These are phyloP conservation scores for Arthrobotrys conoides DNA, from an alignment of 2,329 filamentous ascomycete species.

Conservation along the genomic window DNA sequence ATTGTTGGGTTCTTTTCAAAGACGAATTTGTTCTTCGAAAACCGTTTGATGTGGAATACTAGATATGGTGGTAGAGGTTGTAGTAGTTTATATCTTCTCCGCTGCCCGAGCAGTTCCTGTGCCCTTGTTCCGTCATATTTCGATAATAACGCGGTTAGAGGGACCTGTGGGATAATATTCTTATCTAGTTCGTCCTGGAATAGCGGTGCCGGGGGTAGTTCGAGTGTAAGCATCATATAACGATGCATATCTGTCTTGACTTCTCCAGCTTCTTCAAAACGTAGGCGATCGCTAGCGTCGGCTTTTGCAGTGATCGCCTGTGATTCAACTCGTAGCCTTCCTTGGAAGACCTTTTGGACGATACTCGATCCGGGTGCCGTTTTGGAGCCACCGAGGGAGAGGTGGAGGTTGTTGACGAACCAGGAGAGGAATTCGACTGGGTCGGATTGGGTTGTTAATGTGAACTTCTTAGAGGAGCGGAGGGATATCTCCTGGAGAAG, in stretches of 20 bases:
- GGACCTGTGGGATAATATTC: slow-evolving; percentile 95
- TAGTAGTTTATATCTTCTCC: slow-evolving; percentile 88
- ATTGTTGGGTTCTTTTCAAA: slow-evolving; percentile 97
- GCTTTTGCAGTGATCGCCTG: slow-evolving; percentile 93
- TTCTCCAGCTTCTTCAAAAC: slow-evolving; percentile 89
- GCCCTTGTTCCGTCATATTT: slow-evolving; percentile 93
- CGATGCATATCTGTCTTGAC: slow-evolving; percentile 83
- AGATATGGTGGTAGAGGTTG: slow-evolving; percentile 93
- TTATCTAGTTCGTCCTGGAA: slow-evolving; percentile 95
- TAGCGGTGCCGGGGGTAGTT: slow-evolving; percentile 89
- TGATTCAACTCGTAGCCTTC: slow-evolving; percentile 89
- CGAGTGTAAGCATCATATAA: slow-evolving; percentile 92
- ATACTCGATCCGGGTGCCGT: slow-evolving; percentile 87
- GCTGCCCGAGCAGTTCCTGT: slow-evolving; percentile 89
- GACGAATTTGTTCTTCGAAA: slow-evolving; percentile 96
- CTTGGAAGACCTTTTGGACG: slow-evolving; percentile 93
- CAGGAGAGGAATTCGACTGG: slow-evolving; percentile 96
- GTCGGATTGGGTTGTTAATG: slow-evolving; percentile 89
- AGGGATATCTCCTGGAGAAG: slow-evolving; percentile 94
- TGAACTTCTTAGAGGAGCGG: slow-evolving; percentile 91
- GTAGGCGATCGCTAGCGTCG: slow-evolving; percentile 86
- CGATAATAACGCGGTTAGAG: slow-evolving; percentile 83
- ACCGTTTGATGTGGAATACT: slow-evolving; percentile 95
- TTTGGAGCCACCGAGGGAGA: slow-evolving; percentile 90
- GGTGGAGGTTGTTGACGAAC: slow-evolving; percentile 96